A percentile compares a stretch with the other conserved stretches of the same genome.
phyloP scores from a whole-genome alignment of 2,329 filamentous ascomycete species.

The Malbranchea cinnamomea region DNA sequence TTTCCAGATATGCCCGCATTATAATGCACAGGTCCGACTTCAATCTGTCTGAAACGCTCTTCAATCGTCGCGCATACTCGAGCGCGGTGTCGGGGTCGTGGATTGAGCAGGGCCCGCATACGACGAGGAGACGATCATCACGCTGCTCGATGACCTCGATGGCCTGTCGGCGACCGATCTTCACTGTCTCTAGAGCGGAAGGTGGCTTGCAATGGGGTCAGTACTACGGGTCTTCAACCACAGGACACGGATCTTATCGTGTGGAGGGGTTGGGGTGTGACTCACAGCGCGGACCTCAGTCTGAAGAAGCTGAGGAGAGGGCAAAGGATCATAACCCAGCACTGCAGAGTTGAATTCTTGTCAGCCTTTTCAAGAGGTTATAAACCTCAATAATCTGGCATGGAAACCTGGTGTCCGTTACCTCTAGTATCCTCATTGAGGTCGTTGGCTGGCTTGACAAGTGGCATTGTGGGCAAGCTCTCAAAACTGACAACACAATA shows the following conservation, averaged over 20 bases:
- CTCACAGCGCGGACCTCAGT: slow-evolving; percentile 59
- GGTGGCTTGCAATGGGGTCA: slow-evolving; percentile 16
- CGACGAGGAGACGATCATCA: slow-evolving; percentile 78
- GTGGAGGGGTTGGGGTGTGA: slow-evolving; percentile 32
- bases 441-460: slow-evolving; percentile 23
- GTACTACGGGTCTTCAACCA: neutral
- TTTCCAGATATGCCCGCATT: slow-evolving; percentile 98
- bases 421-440: slow-evolving; percentile 32
- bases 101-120: slow-evolving; percentile 92
- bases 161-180: slow-evolving; percentile 37
- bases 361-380: slow-evolving; percentile 2
- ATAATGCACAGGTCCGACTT: slow-evolving; percentile 75
- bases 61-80: slow-evolving; percentile 73
- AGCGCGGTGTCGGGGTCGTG: slow-evolving; percentile 81
- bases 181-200: slow-evolving; percentile 25
- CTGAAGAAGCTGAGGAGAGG: slow-evolving; percentile 73
- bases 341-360: slow-evolving; percentile 40
- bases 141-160: slow-evolving; percentile 59
- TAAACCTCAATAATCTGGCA: slow-evolving; percentile 2
- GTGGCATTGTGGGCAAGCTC: too few species aligned
- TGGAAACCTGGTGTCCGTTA: slow-evolving; percentile 15
- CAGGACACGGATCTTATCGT: neutral
- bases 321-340: slow-evolving; percentile 83
- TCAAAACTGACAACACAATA: too few species aligned
- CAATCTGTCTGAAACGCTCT: slow-evolving; percentile 63